phyloP scores from a whole-genome alignment of 1,284 basidiomycete species.

The Veloboletus limbatus region DNA sequence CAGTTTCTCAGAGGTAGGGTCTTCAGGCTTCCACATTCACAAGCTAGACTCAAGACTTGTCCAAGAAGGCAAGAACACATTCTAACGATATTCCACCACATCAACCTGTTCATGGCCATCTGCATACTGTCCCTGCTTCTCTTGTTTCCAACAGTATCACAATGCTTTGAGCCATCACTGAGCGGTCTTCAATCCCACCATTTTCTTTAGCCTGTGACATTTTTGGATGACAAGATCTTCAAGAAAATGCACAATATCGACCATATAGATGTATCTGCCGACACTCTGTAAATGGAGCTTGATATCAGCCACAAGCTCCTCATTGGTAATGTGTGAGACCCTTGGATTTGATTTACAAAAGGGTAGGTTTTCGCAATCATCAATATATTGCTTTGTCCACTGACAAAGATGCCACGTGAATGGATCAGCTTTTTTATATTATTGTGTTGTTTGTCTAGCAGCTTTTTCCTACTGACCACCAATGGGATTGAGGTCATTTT shows the following conservation, averaged over 20 bases:
- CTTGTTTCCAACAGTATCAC: not conserved
- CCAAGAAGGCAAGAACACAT: constrained; percentile 34
- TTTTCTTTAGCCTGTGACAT: not conserved
- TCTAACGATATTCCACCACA: constrained; percentile 34
- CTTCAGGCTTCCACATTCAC: not conserved
- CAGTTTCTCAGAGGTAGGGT: not conserved
- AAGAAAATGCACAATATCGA: not conserved
- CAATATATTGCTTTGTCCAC: not conserved
- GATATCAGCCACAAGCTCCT: not conserved
- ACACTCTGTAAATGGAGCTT: not conserved
- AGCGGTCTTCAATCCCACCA: not conserved
- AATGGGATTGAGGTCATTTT: not conserved
- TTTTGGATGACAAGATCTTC: not conserved
- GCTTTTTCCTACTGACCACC: not conserved
- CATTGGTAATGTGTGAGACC: not conserved
- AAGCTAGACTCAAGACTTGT: constrained; percentile 26
- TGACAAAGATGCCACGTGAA: not conserved
- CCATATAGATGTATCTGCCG: not conserved
- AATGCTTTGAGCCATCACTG: not conserved
- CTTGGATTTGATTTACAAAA: not conserved
- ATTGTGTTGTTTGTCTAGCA: not conserved
- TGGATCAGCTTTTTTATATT: not conserved
- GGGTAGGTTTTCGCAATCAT: not conserved
- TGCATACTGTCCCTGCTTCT: constrained; percentile 20
- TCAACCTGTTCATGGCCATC: constrained; percentile 40